Base-by-base conservation (phyloP, 108 stramenopile species). In the Skeletonema costatum region DNA sequence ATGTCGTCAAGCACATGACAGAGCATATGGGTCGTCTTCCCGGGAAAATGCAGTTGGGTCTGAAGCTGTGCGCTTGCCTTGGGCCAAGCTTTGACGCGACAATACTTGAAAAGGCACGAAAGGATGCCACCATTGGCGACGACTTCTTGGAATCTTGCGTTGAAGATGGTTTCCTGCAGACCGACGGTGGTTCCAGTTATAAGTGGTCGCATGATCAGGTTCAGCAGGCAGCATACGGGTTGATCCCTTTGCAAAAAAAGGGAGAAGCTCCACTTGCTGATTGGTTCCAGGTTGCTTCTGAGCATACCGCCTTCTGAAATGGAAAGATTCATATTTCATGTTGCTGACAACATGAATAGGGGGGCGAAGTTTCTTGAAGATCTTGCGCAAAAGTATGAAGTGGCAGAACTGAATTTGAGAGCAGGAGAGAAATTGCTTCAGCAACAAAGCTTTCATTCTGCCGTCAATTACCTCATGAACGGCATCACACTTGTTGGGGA, bases 1-100 rank as follows among this genome's bases (percentile, higher is more conserved):
- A 73, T 46, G 71, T 74, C 19, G 81, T 82, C 1, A 50, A 74
- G n/a, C 82, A 85, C 41, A 83, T 87, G 81, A 80, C 81, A 12
- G 67, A 78, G 17, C 69, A 74, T 16, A 85, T 87, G 72, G 61
- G 61, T 30, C 56, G 53, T 12, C 73, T 87, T 8, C 38, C 70
- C 5, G 61, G 70, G 38, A 66, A 66, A 33, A 82, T 82, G 17
- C 83, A 76, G 71, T 71, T 73, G 71, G 76, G 82, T 9, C 60
- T 89, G 56, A 83, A 77, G 56, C 70, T 73, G 10, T 81, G 81
- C 32, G 86, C 88, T 16, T 89, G 88, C 50, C 68, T 89, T 35
- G 88, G 88, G 3, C 60, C 81, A 2, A 76, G 56, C 32, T 69
- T 89, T 25, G 81, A 87, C 63, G 68, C 81, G 2, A 58, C 78